Evolutionary conservation across 2,329 filamentous ascomycete species (phyloP).

Genomic region (Aspergillus sp.): DNA sequence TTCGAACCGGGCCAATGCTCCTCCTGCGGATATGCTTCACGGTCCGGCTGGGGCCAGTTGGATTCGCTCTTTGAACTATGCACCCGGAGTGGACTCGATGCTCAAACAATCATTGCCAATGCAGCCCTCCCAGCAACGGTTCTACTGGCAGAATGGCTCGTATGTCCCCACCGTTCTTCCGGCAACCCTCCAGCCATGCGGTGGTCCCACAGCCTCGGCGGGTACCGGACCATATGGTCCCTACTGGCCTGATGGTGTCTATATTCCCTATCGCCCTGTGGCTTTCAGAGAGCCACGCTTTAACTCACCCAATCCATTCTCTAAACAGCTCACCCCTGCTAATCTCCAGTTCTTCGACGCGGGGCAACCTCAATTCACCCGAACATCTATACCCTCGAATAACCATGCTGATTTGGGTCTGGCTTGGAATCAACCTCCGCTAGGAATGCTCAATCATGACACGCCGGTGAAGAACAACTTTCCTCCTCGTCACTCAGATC

Average conservation of each 20-base stretch:
- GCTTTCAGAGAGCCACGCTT: conserved; percentile 56
- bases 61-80: conserved; percentile 45
- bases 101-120: conserved; percentile 56
- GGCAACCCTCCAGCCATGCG: conserved; percentile 56
- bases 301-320: conserved; percentile 26
- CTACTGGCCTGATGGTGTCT: conserved; percentile 65
- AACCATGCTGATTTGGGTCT: conserved; percentile 27
- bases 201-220: conserved; percentile 59
- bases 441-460: conserved; percentile 29
- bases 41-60: conserved; percentile 39
- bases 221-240: conserved; percentile 59
- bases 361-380: conserved; percentile 29
- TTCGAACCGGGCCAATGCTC: conserved; percentile 22
- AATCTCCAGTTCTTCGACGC: conserved; percentile 29
- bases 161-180: conserved; percentile 60
- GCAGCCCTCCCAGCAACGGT: conserved; percentile 39
- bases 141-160: conserved; percentile 47
- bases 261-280: conserved; percentile 60
- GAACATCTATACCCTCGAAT: conserved; percentile 25
- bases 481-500: conserved; percentile 38
- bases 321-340: conserved; percentile 21
- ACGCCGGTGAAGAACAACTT: conserved; percentile 35
- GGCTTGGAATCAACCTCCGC: conserved; percentile 33
- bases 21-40: conserved; percentile 31
- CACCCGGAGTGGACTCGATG: conserved; percentile 60